phyloP scores from a whole-genome alignment of 345 rosid genomes.

The Carallia pectinifolia region DNA sequence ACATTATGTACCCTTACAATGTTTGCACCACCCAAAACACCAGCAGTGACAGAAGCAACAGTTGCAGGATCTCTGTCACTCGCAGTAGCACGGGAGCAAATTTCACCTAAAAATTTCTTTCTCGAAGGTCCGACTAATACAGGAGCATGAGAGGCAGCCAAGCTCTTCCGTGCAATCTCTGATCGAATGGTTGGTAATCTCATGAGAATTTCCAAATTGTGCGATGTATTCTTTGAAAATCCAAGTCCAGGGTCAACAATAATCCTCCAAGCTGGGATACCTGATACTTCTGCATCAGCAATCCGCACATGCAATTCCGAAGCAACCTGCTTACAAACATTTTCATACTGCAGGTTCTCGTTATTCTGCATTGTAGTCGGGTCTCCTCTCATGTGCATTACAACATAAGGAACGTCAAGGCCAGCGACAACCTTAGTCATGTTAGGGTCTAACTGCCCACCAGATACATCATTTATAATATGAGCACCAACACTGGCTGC shows the following conservation, averaged over 20 bases:
- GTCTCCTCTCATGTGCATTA: slow-evolving; percentile 98
- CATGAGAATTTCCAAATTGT: slow-evolving; percentile 65
- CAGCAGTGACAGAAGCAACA: slow-evolving; percentile 61
- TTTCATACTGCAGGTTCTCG: slow-evolving; percentile 61
- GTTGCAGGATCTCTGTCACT: slow-evolving; percentile 86
- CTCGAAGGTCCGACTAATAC: slow-evolving; percentile 79
- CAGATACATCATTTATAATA: slow-evolving; percentile 80
- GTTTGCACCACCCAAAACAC: slow-evolving; percentile 75
- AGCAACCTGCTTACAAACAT: slow-evolving; percentile 72
- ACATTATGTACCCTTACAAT: slow-evolving; percentile 90
- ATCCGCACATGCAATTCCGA: slow-evolving; percentile 57
- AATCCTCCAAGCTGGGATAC: slow-evolving; percentile 91
- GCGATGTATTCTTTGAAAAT: slow-evolving; percentile 70
- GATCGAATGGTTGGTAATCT: slow-evolving; percentile 55
- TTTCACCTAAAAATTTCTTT: slow-evolving; percentile 83
- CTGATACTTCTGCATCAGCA: slow-evolving; percentile 65
- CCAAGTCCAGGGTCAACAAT: slow-evolving; percentile 88
- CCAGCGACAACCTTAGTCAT: slow-evolving; percentile 65
- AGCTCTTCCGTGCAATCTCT: slow-evolving; percentile 66
- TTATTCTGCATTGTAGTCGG: slow-evolving; percentile 76
- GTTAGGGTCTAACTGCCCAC: slow-evolving; percentile 64
- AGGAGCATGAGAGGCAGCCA: slow-evolving; percentile 70
- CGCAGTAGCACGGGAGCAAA: slow-evolving; percentile 59
- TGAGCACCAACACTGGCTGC: slow-evolving; percentile 79
- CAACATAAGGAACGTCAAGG: slow-evolving; percentile 70